A percentile compares a stretch with the other conserved stretches of the same genome.
phyloP scores from a whole-genome alignment of 2,329 filamentous ascomycete species.

The Neodidymelliopsis sp. region DNA sequence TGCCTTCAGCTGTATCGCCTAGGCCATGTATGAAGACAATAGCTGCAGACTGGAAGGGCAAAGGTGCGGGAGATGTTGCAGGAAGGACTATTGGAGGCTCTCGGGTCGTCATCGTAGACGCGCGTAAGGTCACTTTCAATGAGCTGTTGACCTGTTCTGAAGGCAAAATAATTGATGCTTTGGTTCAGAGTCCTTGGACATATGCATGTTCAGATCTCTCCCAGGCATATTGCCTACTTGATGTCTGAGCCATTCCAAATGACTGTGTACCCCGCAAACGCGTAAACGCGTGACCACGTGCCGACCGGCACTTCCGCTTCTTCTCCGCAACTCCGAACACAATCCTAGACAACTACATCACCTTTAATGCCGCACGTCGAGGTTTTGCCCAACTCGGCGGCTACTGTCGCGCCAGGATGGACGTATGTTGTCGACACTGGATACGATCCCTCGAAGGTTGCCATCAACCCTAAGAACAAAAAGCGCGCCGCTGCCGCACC shows the following conservation, averaged over 20 bases:
- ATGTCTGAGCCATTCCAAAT: constrained; percentile 12
- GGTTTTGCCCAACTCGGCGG: constrained; percentile 75
- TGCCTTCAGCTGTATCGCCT: constrained; percentile 56
- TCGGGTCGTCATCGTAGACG: constrained; percentile 12
- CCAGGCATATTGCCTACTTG: constrained; percentile 6
- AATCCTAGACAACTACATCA: background rate
- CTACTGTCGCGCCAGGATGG: constrained; percentile 82
- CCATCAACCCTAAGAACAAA: constrained; percentile 60
- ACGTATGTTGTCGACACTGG: constrained; percentile 84
- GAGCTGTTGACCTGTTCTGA: too few species aligned
- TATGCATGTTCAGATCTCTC: background rate
- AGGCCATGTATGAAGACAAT: constrained; percentile 58
- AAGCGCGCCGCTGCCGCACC: constrained; percentile 69
- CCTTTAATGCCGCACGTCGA: constrained; percentile 74
- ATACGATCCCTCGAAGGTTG: constrained; percentile 63
- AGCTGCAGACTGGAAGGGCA: constrained; percentile 51
- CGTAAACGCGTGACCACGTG: constrained; percentile 15
- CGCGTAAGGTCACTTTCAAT: too few species aligned
- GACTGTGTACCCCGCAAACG: constrained; percentile 7
- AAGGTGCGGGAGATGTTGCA: constrained; percentile 42
- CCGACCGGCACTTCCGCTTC: constrained; percentile 9
- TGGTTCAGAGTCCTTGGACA: too few species aligned
- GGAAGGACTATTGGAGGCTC: constrained; percentile 49
- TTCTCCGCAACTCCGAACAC: constrained; percentile 11
- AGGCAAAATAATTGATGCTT: too few species aligned